Base-by-base conservation (phyloP, 31 red algal species). In the Asparagopsis taxiformis region DNA sequence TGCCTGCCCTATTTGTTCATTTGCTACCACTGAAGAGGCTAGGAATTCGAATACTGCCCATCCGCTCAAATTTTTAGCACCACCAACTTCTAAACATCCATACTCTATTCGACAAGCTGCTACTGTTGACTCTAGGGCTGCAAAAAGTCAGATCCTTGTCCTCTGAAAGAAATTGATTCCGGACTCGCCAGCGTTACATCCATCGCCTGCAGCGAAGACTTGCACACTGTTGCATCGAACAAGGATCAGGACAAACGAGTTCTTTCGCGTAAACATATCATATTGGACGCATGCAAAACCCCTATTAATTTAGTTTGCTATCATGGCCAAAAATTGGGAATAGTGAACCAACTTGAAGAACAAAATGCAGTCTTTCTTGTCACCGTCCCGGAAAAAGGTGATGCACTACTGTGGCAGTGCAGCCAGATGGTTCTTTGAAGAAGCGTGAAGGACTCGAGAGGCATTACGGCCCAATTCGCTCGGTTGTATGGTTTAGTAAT, bases 1-100 rank as follows among this genome's bases (percentile, higher is more conserved):
- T n/a, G 30, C n/a, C 3, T 95, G 92, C 53, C 73, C 84, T 0
- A 74, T 95, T 29, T 95, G 92, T 62, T 51, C 55, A 43, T 92
- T 80, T 74, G 88, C 88, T 13, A 79, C 88, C 16, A 82, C 79
- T 0, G 64, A 67, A 15, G 78, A 92, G 32, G 62, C 60, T 28
- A 17, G 59, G 15, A 13, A 35, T 0, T 13, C 51, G 1, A 79
- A 79, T 29, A 34, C 23, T 43, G 17, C 25, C 10, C 31, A 66
- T 30, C 59, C 50, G 0, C 62, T 39, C 13, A 79, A 79, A 23
- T 79, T 79, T 68, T 33, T 79, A 34, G 44, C 61, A 17, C 16
- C 75, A 1, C 6, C 19, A 0, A 59, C 1, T 3, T 61, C 65
- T 56, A 28, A 15, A 2, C 10, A 79, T 48, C 75, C 75, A 2